phyloP scores from a whole-genome alignment of 2,329 filamentous ascomycete species.

The Neopestalotiopsis rosae region DNA sequence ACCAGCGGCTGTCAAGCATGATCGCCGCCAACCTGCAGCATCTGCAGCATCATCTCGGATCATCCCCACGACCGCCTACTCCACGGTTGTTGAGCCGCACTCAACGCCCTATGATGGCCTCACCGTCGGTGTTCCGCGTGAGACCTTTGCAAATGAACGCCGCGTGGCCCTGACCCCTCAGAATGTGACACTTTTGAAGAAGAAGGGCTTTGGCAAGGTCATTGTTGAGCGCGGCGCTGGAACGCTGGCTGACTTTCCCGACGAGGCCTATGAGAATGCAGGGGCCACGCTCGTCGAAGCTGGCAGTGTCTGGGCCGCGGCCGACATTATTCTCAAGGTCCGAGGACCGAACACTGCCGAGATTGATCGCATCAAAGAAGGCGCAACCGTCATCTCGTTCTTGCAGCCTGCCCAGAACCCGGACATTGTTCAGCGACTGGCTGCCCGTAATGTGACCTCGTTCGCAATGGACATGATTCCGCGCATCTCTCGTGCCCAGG shows the following conservation, averaged over 20 bases:
- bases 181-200: slow-evolving; percentile 81
- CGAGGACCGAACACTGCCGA: slow-evolving; percentile 75
- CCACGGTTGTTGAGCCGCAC: slow-evolving; percentile 40
- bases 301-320: slow-evolving; percentile 72
- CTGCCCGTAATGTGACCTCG: slow-evolving; percentile 71
- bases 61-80: slow-evolving; percentile 36
- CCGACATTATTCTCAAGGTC: slow-evolving; percentile 85
- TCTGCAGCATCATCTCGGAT: slow-evolving; percentile 18
- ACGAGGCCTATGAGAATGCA: slow-evolving; percentile 77
- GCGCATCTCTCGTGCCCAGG: slow-evolving; percentile 85
- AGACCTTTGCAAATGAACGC: slow-evolving; percentile 79
- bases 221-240: slow-evolving; percentile 85
- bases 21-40: slow-evolving; percentile 24
- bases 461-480: slow-evolving; percentile 96
- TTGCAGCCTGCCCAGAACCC: slow-evolving; percentile 84
- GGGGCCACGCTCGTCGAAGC: slow-evolving; percentile 79
- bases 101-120: slow-evolving; percentile 72
- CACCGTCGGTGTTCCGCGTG: slow-evolving; percentile 78
- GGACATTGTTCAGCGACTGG: slow-evolving; percentile 74
- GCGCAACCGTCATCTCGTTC: slow-evolving; percentile 81
- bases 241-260: slow-evolving; percentile 75
- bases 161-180: slow-evolving; percentile 85
- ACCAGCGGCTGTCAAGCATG: slow-evolving; percentile 31
- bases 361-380: slow-evolving; percentile 69
- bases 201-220: slow-evolving; percentile 82